Evolutionary conservation across 352 stramenopile species (phyloP), one percentile per base, ranked within the genome.

Genomic region (Pythium aristosporum): DNA sequence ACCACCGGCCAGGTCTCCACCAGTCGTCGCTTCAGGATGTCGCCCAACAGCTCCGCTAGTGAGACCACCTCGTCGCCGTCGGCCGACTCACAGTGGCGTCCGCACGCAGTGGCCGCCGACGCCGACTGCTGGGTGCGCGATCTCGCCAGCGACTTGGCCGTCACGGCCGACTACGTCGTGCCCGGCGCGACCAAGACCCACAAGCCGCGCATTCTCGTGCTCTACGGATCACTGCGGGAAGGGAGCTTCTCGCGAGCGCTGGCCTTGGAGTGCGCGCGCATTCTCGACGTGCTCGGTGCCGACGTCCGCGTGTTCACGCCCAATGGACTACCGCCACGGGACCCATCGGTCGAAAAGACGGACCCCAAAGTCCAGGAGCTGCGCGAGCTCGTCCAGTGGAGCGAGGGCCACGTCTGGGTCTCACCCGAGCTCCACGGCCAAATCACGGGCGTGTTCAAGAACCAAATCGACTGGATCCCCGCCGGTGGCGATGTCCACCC

Each of bases 381-480:
- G 36, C 75, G 82, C 50, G 74, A 73, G 36, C 70, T 91, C 23
- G 76, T 74, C 6, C 69, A 76, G 36, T 91, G 82, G 82, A 84
- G 68, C 64, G 81, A 91, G 50, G 81, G 79, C 59, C 77, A 87
- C 57, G 71, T 87, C 44, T 88, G 76, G 76, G 63, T 82, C 43
- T 82, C 69, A 41, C 81, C 81, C 5, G 81, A 90, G 71, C 81
- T 87, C 74, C 76, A 86, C 53, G 81, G 81, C 41, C 75, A 72
- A 25, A 76, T 88, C 48, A 91, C 79, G 30, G 79, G 74, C 41
- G 68, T 74, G n/a, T 87, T 91, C 57, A 91, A 91, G 67, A 91
- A 89, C 70, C 79, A 88, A 68, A 88, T 86, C 57, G 80, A 89
- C 69, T 88, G 78, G 78, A 71, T 81, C 44, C 74, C 74, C 52